Conservation (phyloP, 345 rosid genomes). For the Kernera saxatilis region DNA sequence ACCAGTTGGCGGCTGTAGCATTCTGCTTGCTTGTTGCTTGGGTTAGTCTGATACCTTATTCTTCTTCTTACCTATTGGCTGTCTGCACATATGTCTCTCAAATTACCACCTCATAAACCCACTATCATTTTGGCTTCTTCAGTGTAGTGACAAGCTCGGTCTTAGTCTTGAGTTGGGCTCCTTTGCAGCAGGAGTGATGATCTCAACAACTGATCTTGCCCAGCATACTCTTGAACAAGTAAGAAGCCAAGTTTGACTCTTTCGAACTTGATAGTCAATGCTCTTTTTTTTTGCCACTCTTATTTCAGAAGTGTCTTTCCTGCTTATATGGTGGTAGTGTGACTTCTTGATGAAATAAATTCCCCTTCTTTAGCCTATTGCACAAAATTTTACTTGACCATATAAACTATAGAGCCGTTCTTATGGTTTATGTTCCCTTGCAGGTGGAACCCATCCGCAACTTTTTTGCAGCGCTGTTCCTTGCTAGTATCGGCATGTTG, state of each 20-base stretch:
- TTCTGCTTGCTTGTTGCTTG: conserved; percentile 98
- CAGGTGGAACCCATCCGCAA: conserved; percentile 95
- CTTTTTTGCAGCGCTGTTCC: conserved; percentile 89
- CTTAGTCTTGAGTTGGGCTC: conserved; percentile 97
- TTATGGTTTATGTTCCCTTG: neutral
- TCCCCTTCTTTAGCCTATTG: neutral
- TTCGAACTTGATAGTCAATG: neutral
- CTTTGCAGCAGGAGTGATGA: conserved; percentile 99
- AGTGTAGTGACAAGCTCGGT: conserved; percentile 98
- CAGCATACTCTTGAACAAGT: conserved; percentile 97
- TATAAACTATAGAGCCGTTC: neutral
- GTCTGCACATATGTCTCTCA: neutral
- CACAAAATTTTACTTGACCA: neutral
- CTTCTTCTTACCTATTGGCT: conserved; percentile 22
- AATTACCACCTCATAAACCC: neutral
- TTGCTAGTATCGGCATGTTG: conserved; percentile 92
- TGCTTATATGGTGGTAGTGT: neutral
- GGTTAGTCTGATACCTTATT: conserved; percentile 54
- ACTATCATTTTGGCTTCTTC: conserved; percentile 32
- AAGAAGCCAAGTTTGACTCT: conserved; percentile 22
- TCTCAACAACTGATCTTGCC: conserved; percentile 92
- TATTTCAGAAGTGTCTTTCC: neutral
- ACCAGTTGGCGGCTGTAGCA: conserved; percentile 93
- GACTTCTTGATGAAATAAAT: neutral
- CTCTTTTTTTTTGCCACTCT: neutral